Evolutionary conservation across 352 stramenopile genomes (phyloP).

Genomic region (Pythium aristosporum): DNA sequence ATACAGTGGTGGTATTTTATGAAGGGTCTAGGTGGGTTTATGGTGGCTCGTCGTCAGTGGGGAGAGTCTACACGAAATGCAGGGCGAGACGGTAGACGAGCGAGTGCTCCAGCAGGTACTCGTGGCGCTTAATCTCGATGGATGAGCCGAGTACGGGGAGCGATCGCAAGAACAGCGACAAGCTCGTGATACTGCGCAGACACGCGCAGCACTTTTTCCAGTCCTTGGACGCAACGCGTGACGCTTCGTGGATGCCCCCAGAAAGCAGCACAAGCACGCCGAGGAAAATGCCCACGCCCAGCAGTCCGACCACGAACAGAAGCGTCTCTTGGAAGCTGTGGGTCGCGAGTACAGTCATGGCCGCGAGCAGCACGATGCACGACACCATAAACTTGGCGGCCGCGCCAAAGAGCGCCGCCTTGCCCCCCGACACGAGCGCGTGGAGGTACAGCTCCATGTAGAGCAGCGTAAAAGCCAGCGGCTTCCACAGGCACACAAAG

Average conservation of each 20-base stretch:
- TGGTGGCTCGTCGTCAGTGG: neutral
- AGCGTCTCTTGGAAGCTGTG: conserved; percentile 57
- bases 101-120: conserved; percentile 76
- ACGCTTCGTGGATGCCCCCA: conserved; percentile 57
- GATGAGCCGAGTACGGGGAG: conserved; percentile 64
- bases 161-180: conserved; percentile 80
- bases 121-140: conserved; percentile 76
- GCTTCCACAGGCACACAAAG: conserved; percentile 79
- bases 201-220: conserved; percentile 77
- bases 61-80: conserved; percentile 58
- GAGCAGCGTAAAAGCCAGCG: conserved; percentile 71
- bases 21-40: neutral
- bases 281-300: conserved; percentile 47
- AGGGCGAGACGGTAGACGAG: conserved; percentile 78
- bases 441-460: conserved; percentile 82
- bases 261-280: conserved; percentile 62
- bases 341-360: conserved; percentile 49
- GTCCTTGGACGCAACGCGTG: conserved; percentile 51
- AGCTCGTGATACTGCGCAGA: conserved; percentile 75
- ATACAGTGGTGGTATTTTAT: conserved; percentile 6
- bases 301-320: conserved; percentile 54
- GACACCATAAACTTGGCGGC: conserved; percentile 71
- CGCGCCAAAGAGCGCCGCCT: conserved; percentile 65
- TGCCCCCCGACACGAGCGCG: conserved; percentile 61
- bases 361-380: conserved; percentile 48